Conservation (phyloP, 768 basidiomycete species). For the Collybia sp. region DNA sequence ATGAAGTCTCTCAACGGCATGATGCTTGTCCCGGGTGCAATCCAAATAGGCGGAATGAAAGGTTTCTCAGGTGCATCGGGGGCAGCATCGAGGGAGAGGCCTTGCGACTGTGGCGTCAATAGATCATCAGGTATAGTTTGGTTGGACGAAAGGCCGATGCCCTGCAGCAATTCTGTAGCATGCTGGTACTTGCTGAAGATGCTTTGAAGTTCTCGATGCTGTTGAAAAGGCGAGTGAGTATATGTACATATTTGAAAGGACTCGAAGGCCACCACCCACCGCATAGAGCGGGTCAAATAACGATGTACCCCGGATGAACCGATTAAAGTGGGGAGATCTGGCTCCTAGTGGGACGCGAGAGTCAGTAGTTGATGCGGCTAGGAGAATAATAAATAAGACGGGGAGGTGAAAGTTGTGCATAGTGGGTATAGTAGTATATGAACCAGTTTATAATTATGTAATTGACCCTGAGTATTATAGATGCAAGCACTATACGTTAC, state of each 20-base stretch:
- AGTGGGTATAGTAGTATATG: too few species aligned
- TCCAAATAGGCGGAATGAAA: constrained; percentile 8
- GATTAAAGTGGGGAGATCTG: too few species aligned
- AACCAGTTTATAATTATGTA: too few species aligned
- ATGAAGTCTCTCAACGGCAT: constrained; percentile 19
- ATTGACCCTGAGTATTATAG: background rate
- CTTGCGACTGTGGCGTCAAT: background rate
- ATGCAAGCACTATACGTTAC: too few species aligned
- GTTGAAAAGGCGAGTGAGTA: background rate
- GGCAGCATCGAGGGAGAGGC: background rate
- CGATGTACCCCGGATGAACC: too few species aligned
- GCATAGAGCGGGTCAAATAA: constrained; percentile 1
- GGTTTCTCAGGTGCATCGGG: constrained; percentile 3
- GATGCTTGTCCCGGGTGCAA: constrained; percentile 9
- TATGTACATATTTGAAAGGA: too few species aligned
- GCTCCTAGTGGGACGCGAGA: too few species aligned
- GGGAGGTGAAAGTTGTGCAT: too few species aligned
- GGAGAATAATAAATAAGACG: too few species aligned
- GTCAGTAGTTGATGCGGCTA: too few species aligned
- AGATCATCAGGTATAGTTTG: background rate
- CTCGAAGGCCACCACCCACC: too few species aligned
- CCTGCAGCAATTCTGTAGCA: constrained; percentile 1
- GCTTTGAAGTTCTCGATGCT: constrained; percentile 2
- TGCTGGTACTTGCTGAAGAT: constrained; percentile 3
- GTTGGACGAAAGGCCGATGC: constrained; percentile 1